Evolutionary conservation across 768 basidiomycete species (phyloP), one percentile per base, ranked within the genome.

Genomic region (Hypsizygus marmoreus): DNA sequence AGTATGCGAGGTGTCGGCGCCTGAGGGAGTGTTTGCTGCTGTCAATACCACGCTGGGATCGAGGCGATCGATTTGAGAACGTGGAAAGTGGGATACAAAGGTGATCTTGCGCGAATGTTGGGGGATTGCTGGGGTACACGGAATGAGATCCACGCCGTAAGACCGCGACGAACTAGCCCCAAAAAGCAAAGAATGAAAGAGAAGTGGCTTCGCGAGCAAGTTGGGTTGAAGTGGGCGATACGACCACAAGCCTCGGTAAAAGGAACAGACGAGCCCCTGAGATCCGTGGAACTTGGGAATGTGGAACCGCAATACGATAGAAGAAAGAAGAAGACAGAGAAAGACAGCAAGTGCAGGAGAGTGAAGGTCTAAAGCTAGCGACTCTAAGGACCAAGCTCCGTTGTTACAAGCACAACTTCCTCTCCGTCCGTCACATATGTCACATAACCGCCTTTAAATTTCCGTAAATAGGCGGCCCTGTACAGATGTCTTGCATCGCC

Each of bases 31-130:
- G 32, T 40, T 39, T 30, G 49, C 28, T 45, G 24, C 42, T 32
- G 47, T 48, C 45, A 55, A 48, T 50, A 34, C 26, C 47, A 59
- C 33, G 38, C 45, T 35, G 45, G 49, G 53, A 57, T 57, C 53
- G 47, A 51, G 49, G 47, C 48, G 56, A 60, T 60, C 58, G 58
- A 57, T 49, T 57, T 19, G 45, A 48, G 49, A 47, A 51, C 41
- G 51, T 50, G 57, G 41, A 49, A 30, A 42, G 38, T 17, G 46
- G 37, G 51, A 51, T 53, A 50, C 40, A 50, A 40, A 17, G 40
- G 46, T 39, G 55, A 49, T 54, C 49, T 50, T 30, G 43, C 30
- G 50, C 48, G 41, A 50, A 54, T 36, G 40, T 32, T 49, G 43
- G 45, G 39, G 48, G 46, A 40, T 36, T 32, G 53, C 35, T 45